Evolutionary conservation across 164 flowering plant genomes (phyloP).

Genomic region (Magnolia kwangsiensis): DNA sequence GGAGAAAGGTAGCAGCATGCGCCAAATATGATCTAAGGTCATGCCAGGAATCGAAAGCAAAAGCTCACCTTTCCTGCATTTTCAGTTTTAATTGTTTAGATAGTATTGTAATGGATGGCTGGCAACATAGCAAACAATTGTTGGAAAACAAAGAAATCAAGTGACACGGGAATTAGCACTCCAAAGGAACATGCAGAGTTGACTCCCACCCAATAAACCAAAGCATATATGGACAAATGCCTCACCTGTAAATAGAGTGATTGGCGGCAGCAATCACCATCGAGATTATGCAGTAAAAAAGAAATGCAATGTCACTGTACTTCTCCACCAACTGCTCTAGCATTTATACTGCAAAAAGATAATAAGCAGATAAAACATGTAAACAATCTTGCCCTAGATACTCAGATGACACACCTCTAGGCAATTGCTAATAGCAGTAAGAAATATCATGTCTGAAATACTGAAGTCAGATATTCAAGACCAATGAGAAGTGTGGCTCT

Average conservation of each 20-base stretch:
- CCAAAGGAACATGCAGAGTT: background rate
- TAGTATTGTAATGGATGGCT: background rate
- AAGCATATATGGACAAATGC: background rate
- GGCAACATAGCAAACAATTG: background rate
- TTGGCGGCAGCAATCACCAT: slow-evolving; percentile 53
- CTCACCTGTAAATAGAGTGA: slow-evolving; percentile 75
- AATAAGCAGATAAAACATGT: slow-evolving; percentile 1
- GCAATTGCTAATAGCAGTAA: too few relatives aligned
- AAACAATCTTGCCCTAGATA: too few relatives aligned
- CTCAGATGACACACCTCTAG: too few relatives aligned
- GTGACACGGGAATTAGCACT: background rate
- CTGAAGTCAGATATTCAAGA: too few relatives aligned
- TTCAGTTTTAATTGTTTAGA: slow-evolving; percentile 4
- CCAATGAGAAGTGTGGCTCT: too few relatives aligned
- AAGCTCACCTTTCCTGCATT: slow-evolving; percentile 80
- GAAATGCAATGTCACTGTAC: slow-evolving; percentile 69
- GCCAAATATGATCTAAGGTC: slow-evolving; percentile 75
- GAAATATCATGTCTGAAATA: too few relatives aligned
- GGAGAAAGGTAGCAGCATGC: slow-evolving; percentile 77
- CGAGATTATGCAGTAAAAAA: slow-evolving; percentile 71
- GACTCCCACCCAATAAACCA: background rate
- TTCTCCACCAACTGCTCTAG: slow-evolving; percentile 93
- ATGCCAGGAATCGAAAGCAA: slow-evolving; percentile 50
- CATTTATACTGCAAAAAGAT: slow-evolving; percentile 65
- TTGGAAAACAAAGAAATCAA: background rate